Evolutionary conservation across 2,329 filamentous ascomycete species (phyloP).

Genomic region (Aspergillus ruber): DNA sequence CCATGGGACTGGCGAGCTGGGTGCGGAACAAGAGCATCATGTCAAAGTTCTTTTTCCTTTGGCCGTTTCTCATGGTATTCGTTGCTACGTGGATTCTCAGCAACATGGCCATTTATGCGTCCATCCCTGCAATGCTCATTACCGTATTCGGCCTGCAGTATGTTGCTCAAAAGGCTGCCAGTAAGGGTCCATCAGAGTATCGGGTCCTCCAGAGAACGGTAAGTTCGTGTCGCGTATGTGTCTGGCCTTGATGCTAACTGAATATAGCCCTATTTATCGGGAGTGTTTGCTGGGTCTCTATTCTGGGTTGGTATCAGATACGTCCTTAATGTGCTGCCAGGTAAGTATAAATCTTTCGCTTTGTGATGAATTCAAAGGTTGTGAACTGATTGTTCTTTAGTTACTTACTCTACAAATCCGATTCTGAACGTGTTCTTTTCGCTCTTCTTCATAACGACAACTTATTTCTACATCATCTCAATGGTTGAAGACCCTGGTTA

Average conservation of each 20-base stretch:
- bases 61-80: slow-evolving; percentile 74
- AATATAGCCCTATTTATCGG: slow-evolving; percentile 77
- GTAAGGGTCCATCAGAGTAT: slow-evolving; percentile 82
- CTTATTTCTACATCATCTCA: slow-evolving; percentile 79
- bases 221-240: slow-evolving; percentile 23
- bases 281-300: slow-evolving; percentile 82
- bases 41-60: slow-evolving; percentile 80
- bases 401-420: slow-evolving; percentile 59
- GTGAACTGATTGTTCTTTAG: slow-evolving; percentile 32
- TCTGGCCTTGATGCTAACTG: not conserved
- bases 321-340: slow-evolving; percentile 65
- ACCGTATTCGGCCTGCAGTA: slow-evolving; percentile 65
- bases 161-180: slow-evolving; percentile 68
- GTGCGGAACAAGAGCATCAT: slow-evolving; percentile 71
- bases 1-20: slow-evolving; percentile 68
- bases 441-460: slow-evolving; percentile 56
- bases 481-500: slow-evolving; percentile 90
- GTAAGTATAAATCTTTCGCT: slow-evolving; percentile 41
- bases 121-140: slow-evolving; percentile 63
- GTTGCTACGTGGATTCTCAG: slow-evolving; percentile 65
- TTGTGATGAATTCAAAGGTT: not conserved
- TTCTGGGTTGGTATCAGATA: slow-evolving; percentile 76
- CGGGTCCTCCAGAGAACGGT: slow-evolving; percentile 84
- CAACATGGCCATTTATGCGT: slow-evolving; percentile 65
- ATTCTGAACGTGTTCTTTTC: slow-evolving; percentile 73